Conservation (phyloP, 2,329 filamentous ascomycete genomes). For the Colletotrichum acutatum region DNA sequence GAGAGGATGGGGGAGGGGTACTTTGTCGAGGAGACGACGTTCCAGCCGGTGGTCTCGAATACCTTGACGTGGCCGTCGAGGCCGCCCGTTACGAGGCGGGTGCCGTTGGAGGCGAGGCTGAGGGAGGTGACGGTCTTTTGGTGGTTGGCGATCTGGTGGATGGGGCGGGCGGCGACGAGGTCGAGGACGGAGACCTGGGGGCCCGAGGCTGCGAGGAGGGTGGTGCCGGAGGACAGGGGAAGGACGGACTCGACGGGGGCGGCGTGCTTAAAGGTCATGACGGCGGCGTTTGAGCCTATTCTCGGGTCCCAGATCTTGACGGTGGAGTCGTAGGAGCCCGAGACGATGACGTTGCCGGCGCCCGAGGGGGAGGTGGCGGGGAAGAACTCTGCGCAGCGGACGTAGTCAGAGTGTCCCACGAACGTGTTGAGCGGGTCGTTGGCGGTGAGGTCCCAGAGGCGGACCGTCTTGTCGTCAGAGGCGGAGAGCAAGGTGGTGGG, state of each 20-base stretch:
- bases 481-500: slow-evolving; percentile 88
- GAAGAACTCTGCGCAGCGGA: slow-evolving; percentile 88
- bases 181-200: slow-evolving; percentile 93
- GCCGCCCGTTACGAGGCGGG: slow-evolving; percentile 85
- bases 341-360: slow-evolving; percentile 81
- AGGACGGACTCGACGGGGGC: slow-evolving; percentile 90
- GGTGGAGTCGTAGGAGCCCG: slow-evolving; percentile 94
- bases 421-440: slow-evolving; percentile 82
- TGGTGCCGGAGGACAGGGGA: slow-evolving; percentile 86
- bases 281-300: slow-evolving; percentile 70
- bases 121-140: slow-evolving; percentile 97
- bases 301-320: slow-evolving; percentile 95
- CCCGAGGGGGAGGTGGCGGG: slow-evolving; percentile 57
- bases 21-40: slow-evolving; percentile 93
- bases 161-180: slow-evolving; percentile 87
- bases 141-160: slow-evolving; percentile 90
- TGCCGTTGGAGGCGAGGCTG: slow-evolving; percentile 81
- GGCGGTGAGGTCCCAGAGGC: slow-evolving; percentile 92
- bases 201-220: slow-evolving; percentile 84
- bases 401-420: slow-evolving; percentile 90
- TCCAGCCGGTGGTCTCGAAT: slow-evolving; percentile 94
- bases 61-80: slow-evolving; percentile 97
- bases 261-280: slow-evolving; percentile 96
- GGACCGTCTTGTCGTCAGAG: slow-evolving; percentile 91
- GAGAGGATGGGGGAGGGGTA: slow-evolving; percentile 93